Conservation (phyloP, 495 filamentous ascomycete genomes). For the Penicillium goetzii region DNA sequence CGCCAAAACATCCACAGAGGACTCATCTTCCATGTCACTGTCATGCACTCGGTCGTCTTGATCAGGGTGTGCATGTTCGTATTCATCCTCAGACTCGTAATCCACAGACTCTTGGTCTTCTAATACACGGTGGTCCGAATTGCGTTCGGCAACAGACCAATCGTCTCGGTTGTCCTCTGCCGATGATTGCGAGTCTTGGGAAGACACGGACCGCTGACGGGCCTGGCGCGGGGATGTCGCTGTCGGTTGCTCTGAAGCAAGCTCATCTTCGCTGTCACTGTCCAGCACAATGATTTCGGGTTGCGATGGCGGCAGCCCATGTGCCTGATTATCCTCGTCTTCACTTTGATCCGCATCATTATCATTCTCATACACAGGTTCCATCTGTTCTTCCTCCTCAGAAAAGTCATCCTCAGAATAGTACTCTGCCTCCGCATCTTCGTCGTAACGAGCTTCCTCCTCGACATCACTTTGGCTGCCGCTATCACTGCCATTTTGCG, state of each 20-base stretch:
- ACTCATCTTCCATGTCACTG: slow-evolving; percentile 28
- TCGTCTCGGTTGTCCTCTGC: slow-evolving; percentile 5
- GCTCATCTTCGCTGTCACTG: slow-evolving; percentile 50
- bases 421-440: slow-evolving; percentile 17
- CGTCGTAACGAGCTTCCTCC: slow-evolving; percentile 13
- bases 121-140: slow-evolving; percentile 8
- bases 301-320: slow-evolving; percentile 15
- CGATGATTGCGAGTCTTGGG: not conserved
- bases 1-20: slow-evolving; percentile 19
- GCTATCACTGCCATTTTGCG: not conserved
- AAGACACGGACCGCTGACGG: not conserved
- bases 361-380: slow-evolving; percentile 12
- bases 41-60: slow-evolving; percentile 21
- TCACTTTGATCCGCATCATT: slow-evolving; percentile 4
- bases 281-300: slow-evolving; percentile 49
- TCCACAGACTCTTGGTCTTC: slow-evolving; percentile 13
- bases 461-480: slow-evolving; percentile 7
- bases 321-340: slow-evolving; percentile 16
- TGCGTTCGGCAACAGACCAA: slow-evolving; percentile 6
- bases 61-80: slow-evolving; percentile 1
- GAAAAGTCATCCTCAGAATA: slow-evolving; percentile 22
- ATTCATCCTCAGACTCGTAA: slow-evolving; percentile 9
- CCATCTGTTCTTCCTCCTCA: slow-evolving; percentile 24
- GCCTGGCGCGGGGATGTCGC: not conserved
- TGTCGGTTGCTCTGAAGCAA: slow-evolving; percentile 18